These are phyloP conservation scores for Paulownia fortunei DNA, from an alignment of 257 asterid genomes.

Conservation along the genomic window DNA sequence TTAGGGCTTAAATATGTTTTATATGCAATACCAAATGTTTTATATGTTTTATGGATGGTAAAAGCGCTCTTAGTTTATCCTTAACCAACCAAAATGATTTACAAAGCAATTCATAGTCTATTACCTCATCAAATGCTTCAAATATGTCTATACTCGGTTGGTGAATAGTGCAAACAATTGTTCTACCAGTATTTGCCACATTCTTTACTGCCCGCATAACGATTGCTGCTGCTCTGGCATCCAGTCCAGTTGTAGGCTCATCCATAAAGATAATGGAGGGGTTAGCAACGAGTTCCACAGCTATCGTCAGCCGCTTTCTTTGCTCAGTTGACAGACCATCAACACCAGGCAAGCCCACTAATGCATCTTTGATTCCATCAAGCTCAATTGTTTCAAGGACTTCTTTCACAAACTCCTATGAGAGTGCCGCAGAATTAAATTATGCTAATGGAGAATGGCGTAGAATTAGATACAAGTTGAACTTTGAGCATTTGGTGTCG, in stretches of 20 bases:
- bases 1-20: not conserved
- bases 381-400: conserved; percentile 67
- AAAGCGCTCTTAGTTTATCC: not conserved
- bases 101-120: not conserved
- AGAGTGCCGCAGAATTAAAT: not conserved
- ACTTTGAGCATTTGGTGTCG: not conserved
- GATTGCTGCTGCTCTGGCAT: conserved; percentile 70
- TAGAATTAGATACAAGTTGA: not conserved
- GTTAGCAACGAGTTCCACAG: conserved; percentile 69
- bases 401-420: conserved; percentile 61
- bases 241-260: conserved; percentile 69
- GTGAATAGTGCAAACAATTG: conserved; percentile 69
- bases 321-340: conserved; percentile 66
- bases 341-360: conserved; percentile 61
- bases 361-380: conserved; percentile 47
- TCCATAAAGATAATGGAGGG: conserved; percentile 67
- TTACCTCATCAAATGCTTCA: conserved; percentile 61
- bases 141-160: conserved; percentile 67
- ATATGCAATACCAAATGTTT: not conserved
- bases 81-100: not conserved
- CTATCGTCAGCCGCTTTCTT: conserved; percentile 60
- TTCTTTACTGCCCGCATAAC: conserved; percentile 68
- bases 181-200: conserved; percentile 61
- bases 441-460: not conserved
- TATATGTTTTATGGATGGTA: too few species aligned